phyloP scores from a whole-genome alignment of 352 stramenopile species.

The Pythium dissotocum region DNA sequence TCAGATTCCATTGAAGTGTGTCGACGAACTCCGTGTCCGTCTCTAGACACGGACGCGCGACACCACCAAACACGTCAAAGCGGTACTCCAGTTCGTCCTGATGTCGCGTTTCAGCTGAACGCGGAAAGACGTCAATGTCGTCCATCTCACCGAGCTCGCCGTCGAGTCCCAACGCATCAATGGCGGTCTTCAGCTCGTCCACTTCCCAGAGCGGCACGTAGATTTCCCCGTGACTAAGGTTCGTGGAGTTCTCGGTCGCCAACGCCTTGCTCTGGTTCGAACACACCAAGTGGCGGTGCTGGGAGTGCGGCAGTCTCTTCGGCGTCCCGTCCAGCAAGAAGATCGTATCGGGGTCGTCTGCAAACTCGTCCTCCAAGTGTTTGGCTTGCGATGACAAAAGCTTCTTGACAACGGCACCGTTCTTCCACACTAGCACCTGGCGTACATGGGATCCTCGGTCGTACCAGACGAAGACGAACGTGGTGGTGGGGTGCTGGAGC shows the following conservation, averaged over 20 bases:
- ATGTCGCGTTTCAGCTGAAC: too few species aligned
- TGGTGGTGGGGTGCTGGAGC: neutral
- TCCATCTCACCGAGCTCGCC: neutral
- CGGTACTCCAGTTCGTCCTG: neutral
- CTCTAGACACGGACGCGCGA: conserved; percentile 1
- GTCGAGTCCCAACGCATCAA: neutral
- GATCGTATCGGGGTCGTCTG: neutral
- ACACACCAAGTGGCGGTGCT: neutral
- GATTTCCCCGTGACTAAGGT: neutral
- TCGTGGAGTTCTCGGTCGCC: too few species aligned
- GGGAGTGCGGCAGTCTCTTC: neutral
- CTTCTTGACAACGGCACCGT: neutral
- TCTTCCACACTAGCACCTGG: neutral
- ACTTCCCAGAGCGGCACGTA: conserved; percentile 1
- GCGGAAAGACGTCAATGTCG: neutral
- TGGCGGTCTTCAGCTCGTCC: neutral
- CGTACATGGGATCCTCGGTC: neutral
- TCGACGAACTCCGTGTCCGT: neutral
- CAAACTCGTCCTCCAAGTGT: neutral
- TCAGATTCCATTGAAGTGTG: neutral
- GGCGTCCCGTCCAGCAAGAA: neutral
- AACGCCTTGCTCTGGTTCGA: neutral
- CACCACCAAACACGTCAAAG: neutral
- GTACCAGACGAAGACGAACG: neutral
- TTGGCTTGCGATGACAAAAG: neutral